phyloP scores from a whole-genome alignment of 2,329 filamentous ascomycete species.

The Ophiostoma ulmi region DNA sequence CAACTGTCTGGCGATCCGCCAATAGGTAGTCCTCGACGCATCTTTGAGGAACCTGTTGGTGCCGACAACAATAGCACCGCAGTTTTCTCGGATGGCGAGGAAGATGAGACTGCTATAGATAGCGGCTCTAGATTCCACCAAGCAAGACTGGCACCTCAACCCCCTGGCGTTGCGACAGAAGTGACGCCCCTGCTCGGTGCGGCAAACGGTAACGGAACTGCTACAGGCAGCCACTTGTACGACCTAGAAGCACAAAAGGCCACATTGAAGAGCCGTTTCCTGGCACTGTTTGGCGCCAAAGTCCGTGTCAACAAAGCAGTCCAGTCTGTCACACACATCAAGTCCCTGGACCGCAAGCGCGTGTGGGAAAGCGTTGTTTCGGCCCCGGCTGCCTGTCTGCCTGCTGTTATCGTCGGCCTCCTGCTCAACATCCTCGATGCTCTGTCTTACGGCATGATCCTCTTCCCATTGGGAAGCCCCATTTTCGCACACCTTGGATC shows the following conservation, averaged over 20 bases:
- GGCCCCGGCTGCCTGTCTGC: slow-evolving; percentile 65
- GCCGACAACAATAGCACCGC: slow-evolving; percentile 10
- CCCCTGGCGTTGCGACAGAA: neutral
- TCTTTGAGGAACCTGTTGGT: slow-evolving; percentile 10
- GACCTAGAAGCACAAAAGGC: slow-evolving; percentile 51
- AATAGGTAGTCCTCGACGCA: neutral
- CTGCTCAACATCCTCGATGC: slow-evolving; percentile 92
- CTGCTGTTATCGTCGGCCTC: slow-evolving; percentile 81
- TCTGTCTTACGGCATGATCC: slow-evolving; percentile 91
- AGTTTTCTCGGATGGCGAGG: slow-evolving; percentile 24
- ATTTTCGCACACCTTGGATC: slow-evolving; percentile 82
- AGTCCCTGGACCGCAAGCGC: slow-evolving; percentile 63
- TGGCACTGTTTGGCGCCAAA: slow-evolving; percentile 19
- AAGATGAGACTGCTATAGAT: slow-evolving; percentile 1
- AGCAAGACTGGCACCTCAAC: neutral
- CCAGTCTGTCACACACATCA: slow-evolving; percentile 51
- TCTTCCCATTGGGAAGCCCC: slow-evolving; percentile 84
- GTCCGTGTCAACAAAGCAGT: slow-evolving; percentile 28
- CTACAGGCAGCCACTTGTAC: slow-evolving; percentile 25
- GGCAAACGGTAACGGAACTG: slow-evolving; percentile 33
- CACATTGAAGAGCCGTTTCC: slow-evolving; percentile 7
- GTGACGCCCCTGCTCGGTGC: slow-evolving; percentile 43
- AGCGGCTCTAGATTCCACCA: neutral
- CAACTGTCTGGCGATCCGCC: slow-evolving; percentile 5
- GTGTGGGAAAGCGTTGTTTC: slow-evolving; percentile 62